These are phyloP conservation scores for Xylariaceae sp. DNA, from an alignment of 2,329 filamentous ascomycete genomes.

Conservation along the genomic window DNA sequence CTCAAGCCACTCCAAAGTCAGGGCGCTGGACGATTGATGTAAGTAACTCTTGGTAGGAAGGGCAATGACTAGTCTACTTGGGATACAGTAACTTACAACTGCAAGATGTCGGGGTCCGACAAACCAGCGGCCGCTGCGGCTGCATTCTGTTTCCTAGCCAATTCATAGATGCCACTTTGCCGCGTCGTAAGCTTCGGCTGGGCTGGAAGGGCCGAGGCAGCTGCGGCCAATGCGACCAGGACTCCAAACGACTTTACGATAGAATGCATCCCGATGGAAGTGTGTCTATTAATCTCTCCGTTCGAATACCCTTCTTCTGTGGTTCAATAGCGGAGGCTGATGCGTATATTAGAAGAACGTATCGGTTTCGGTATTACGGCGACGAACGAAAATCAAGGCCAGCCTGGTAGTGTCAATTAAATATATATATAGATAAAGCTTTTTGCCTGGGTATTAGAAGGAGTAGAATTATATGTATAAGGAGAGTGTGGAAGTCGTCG, in stretches of 20 bases:
- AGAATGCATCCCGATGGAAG: slow-evolving; percentile 44
- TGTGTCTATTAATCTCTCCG: slow-evolving; percentile 24
- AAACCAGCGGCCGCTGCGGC: slow-evolving; percentile 43
- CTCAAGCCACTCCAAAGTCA: slow-evolving; percentile 72
- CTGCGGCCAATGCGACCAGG: slow-evolving; percentile 41
- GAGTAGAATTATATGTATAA: slow-evolving; percentile 28
- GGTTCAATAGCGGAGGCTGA: slow-evolving; percentile 16
- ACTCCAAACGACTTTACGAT: slow-evolving; percentile 38
- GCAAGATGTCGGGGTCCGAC: slow-evolving; percentile 50
- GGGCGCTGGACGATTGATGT: slow-evolving; percentile 44
- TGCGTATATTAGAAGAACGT: slow-evolving; percentile 19
- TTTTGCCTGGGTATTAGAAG: slow-evolving; percentile 32
- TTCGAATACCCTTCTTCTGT: no score
- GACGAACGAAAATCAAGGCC: slow-evolving; percentile 31
- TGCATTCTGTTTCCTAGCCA: slow-evolving; percentile 46
- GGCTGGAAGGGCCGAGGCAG: slow-evolving; percentile 43
- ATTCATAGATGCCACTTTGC: slow-evolving; percentile 42
- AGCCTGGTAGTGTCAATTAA: slow-evolving; percentile 40
- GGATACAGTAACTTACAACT: slow-evolving; percentile 50
- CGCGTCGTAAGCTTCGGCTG: slow-evolving; percentile 37
- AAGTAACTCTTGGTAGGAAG: no score
- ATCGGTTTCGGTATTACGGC: no score
- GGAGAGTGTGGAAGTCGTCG: slow-evolving; percentile 32
- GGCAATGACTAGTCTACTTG: no score
- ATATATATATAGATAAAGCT: slow-evolving; percentile 26